Evolutionary conservation across 805 yeast species (phyloP).

Genomic region (Jamesozyma lodderae): DNA sequence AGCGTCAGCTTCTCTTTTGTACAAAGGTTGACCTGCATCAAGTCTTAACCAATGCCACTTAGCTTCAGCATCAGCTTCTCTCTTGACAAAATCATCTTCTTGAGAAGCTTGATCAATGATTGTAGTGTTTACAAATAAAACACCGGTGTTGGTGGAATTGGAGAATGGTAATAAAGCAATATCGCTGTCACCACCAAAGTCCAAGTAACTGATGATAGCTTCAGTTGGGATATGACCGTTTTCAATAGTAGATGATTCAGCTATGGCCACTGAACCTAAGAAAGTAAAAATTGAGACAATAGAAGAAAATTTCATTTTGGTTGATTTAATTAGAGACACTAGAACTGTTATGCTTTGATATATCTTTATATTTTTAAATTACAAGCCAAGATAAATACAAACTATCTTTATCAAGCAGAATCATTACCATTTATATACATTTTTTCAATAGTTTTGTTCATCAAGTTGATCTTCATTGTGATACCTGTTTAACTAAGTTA

Average conservation of each 20-base stretch:
- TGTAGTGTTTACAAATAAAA: constrained; percentile 27
- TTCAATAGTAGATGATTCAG: constrained; percentile 17
- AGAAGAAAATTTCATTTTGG: constrained; percentile 15
- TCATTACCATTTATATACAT: too few relatives aligned
- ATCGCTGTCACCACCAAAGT: constrained; percentile 22
- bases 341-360: too few relatives aligned
- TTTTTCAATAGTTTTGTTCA: too few relatives aligned
- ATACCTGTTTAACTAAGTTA: too few relatives aligned
- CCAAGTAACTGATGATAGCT: constrained; percentile 26
- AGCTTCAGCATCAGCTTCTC: constrained; percentile 24
- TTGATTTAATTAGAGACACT: not conserved
- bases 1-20: constrained; percentile 27
- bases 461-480: too few relatives aligned
- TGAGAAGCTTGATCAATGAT: constrained; percentile 19
- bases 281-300: constrained; percentile 11
- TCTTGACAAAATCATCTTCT: constrained; percentile 13
- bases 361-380: too few relatives aligned
- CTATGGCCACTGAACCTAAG: constrained; percentile 9
- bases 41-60: constrained; percentile 24
- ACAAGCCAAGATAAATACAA: too few relatives aligned
- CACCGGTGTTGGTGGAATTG: constrained; percentile 24
- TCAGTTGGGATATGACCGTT: constrained; percentile 20
- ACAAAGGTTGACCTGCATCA: constrained; percentile 21
- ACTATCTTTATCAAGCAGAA: too few relatives aligned
- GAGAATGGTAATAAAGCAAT: constrained; percentile 23